A percentile compares a stretch with the other conserved stretches of the same genome.
Evolutionary conservation across 1,284 basidiomycete species (phyloP).

Genomic region (Microstroma glucosiphilum): DNA sequence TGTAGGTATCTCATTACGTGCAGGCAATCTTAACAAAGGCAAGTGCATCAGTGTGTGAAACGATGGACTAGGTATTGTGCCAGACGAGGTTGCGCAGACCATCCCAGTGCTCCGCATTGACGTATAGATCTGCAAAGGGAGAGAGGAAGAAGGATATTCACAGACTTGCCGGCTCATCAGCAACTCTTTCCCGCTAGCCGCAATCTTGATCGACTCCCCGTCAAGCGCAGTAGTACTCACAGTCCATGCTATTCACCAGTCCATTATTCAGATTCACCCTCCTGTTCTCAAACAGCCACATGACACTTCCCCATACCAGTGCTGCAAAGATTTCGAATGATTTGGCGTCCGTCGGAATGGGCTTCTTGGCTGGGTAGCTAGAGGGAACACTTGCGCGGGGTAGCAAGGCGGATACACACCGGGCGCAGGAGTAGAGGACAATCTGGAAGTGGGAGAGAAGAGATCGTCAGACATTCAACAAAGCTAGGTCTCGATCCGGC

Average conservation of each 20-base stretch:
- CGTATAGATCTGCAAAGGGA: constrained; percentile 39
- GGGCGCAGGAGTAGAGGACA: constrained; percentile 66
- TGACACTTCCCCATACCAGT: constrained; percentile 87
- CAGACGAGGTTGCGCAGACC: constrained; percentile 47
- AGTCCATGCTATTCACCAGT: constrained; percentile 61
- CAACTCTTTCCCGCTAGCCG: neutral
- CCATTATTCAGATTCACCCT: constrained; percentile 86
- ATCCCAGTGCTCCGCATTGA: constrained; percentile 49
- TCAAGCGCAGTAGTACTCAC: constrained; percentile 36
- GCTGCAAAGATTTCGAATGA: constrained; percentile 86
- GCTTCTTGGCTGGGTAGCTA: constrained; percentile 38
- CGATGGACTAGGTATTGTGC: constrained; percentile 43
- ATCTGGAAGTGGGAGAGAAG: constrained; percentile 59
- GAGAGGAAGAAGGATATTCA: neutral
- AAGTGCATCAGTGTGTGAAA: too few relatives aligned
- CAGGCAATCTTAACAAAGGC: too few relatives aligned
- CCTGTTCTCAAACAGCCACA: constrained; percentile 86
- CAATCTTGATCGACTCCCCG: neutral
- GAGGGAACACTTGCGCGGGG: constrained; percentile 39
- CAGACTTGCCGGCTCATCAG: neutral
- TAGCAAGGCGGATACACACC: constrained; percentile 42
- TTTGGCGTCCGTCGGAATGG: constrained; percentile 56
- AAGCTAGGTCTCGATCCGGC: neutral
- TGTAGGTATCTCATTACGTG: too few relatives aligned
- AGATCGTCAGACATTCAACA: neutral